Percentiles rank a stretch among this genome's conserved stretches.
Evolutionary conservation across 495 filamentous ascomycete genomes (phyloP).

Genomic region (Aspergillus steynii): DNA sequence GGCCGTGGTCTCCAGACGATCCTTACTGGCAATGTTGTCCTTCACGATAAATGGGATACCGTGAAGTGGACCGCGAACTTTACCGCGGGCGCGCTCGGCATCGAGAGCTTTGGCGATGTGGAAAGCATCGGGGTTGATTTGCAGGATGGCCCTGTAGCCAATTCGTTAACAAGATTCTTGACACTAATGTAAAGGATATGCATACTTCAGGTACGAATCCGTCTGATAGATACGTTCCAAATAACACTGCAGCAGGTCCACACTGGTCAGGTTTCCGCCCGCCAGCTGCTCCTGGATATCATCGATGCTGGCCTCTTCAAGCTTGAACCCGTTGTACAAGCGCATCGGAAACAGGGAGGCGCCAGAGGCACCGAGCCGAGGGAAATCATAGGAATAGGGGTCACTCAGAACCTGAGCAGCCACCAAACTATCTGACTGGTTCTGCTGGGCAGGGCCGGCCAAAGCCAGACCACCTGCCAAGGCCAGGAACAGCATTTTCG

Average conservation of each 20-base stretch:
- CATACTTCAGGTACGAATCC: slow-evolving; percentile 59
- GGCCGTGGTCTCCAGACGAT: slow-evolving; percentile 68
- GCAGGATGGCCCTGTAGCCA: slow-evolving; percentile 49
- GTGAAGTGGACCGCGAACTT: slow-evolving; percentile 61
- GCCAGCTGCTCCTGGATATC: slow-evolving; percentile 48
- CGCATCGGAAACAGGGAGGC: slow-evolving; percentile 58
- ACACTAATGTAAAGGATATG: neutral
- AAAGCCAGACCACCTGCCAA: neutral
- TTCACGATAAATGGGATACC: slow-evolving; percentile 75
- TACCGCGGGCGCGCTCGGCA: slow-evolving; percentile 54
- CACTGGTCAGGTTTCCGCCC: slow-evolving; percentile 45
- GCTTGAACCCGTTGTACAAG: slow-evolving; percentile 55
- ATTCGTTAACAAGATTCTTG: neutral
- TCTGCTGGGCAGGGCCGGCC: neutral
- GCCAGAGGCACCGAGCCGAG: slow-evolving; percentile 31
- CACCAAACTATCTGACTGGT: slow-evolving; percentile 15
- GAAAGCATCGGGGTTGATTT: slow-evolving; percentile 63
- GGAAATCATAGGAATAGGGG: slow-evolving; percentile 46
- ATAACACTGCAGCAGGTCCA: slow-evolving; percentile 54
- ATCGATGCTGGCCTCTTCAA: slow-evolving; percentile 66
- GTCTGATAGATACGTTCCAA: slow-evolving; percentile 54
- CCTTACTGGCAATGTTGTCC: slow-evolving; percentile 72
- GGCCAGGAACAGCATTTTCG: neutral
- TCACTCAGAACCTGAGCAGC: slow-evolving; percentile 32
- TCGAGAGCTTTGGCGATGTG: slow-evolving; percentile 60